Conservation (phyloP, 2,329 filamentous ascomycete genomes). For the Cordyceps farinosa region DNA sequence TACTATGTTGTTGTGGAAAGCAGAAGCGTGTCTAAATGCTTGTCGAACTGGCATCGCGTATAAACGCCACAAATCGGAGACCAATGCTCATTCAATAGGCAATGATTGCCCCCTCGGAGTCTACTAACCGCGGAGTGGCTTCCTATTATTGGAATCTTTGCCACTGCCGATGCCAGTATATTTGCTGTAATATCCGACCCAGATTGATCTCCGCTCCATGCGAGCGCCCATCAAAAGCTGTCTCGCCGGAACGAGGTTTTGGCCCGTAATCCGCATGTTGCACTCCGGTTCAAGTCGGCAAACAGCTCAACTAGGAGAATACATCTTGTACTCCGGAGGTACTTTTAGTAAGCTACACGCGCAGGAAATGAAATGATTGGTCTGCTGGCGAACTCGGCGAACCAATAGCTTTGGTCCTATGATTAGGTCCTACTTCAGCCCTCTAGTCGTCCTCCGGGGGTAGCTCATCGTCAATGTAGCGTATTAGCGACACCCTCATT, state of each 20-base stretch:
- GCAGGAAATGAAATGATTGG: not conserved
- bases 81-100: too few relatives aligned
- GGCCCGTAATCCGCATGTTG: not conserved
- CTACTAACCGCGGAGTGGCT: too few relatives aligned
- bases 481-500: slow-evolving; percentile 87
- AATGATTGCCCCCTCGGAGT: too few relatives aligned
- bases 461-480: slow-evolving; percentile 97
- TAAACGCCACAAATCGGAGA: too few relatives aligned
- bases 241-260: not conserved
- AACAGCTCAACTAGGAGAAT: too few relatives aligned
- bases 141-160: not conserved
- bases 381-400: not conserved
- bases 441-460: slow-evolving; percentile 88
- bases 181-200: not conserved
- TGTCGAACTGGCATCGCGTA: too few relatives aligned
- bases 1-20: too few relatives aligned
- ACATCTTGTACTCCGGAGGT: not conserved
- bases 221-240: not conserved
- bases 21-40: too few relatives aligned
- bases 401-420: not conserved
- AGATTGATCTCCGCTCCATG: not conserved
- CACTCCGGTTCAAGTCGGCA: not conserved
- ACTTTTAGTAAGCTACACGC: not conserved
- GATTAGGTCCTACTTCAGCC: not conserved
- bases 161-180: not conserved